Conservation (phyloP, 2,329 filamentous ascomycete genomes). For the Cytospora paraplurivora region DNA sequence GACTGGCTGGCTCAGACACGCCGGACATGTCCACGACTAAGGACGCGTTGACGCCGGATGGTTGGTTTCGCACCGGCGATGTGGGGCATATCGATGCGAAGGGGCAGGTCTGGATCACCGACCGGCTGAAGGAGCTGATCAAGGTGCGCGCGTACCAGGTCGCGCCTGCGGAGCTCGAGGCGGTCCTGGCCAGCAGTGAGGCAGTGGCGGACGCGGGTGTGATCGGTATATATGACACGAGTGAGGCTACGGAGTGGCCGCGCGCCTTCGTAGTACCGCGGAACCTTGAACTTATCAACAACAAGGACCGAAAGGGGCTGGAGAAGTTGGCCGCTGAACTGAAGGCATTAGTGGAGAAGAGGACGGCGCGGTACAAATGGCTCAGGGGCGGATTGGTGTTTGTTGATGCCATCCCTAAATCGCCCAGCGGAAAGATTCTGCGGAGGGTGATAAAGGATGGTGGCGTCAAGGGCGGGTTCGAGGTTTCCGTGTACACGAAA, state of each 20-base stretch:
- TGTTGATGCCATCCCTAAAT: slow-evolving; percentile 69
- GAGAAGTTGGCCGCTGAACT: slow-evolving; percentile 56
- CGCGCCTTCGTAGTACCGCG: slow-evolving; percentile 54
- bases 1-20: slow-evolving; percentile 32
- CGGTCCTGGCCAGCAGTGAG: slow-evolving; percentile 38
- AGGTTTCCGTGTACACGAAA: slow-evolving; percentile 49
- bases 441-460: slow-evolving; percentile 44
- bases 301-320: slow-evolving; percentile 39
- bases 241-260: slow-evolving; percentile 62
- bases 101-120: slow-evolving; percentile 66
- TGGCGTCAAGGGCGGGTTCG: slow-evolving; percentile 39
- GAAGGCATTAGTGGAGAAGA: slow-evolving; percentile 58
- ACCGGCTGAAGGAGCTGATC: slow-evolving; percentile 67
- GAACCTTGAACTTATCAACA: slow-evolving; percentile 27
- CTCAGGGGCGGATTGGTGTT: slow-evolving; percentile 69
- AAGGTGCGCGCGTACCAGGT: slow-evolving; percentile 49
- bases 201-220: slow-evolving; percentile 54
- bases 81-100: slow-evolving; percentile 60
- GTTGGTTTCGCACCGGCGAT: slow-evolving; percentile 74
- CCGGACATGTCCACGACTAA: slow-evolving; percentile 43
- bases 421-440: slow-evolving; percentile 55
- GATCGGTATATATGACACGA: slow-evolving; percentile 54
- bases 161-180: slow-evolving; percentile 46
- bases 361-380: slow-evolving; percentile 65
- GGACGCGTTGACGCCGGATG: slow-evolving; percentile 51